Evolutionary conservation across 139 green algal genomes (phyloP).

Genomic region (Tetraselmis chui): DNA sequence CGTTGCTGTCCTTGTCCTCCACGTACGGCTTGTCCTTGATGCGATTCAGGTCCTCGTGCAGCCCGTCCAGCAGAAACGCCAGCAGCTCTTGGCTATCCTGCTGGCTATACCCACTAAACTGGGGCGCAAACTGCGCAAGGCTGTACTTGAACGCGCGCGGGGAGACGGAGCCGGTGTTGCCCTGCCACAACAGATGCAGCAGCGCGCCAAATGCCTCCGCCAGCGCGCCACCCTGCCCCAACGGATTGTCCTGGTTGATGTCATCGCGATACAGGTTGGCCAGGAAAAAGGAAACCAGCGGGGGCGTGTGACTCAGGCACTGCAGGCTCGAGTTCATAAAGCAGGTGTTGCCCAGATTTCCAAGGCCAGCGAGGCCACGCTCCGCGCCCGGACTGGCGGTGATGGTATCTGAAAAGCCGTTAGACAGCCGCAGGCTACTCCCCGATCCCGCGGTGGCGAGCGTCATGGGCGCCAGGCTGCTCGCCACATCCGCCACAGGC

Average conservation of each 20-base stretch:
- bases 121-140: constrained; percentile 78
- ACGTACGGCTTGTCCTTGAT: constrained; percentile 89
- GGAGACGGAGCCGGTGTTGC: constrained; percentile 28
- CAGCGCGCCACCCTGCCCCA: constrained; percentile 86
- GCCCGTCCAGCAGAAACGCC: constrained; percentile 89
- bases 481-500: neutral
- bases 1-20: constrained; percentile 62
- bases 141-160: constrained; percentile 74
- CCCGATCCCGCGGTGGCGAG: neutral
- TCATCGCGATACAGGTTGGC: constrained; percentile 32
- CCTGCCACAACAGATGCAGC: constrained; percentile 78
- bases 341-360: constrained; percentile 90
- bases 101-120: constrained; percentile 91
- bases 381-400: neutral
- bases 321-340: constrained; percentile 94
- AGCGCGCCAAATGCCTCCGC: constrained; percentile 78
- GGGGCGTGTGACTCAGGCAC: constrained; percentile 67
- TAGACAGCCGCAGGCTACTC: too few species aligned
- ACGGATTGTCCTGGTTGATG: constrained; percentile 78
- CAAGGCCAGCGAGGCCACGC: constrained; percentile 22
- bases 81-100: constrained; percentile 91
- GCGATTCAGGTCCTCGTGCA: constrained; percentile 96
- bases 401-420: neutral
- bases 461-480: neutral
- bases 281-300: constrained; percentile 39